Evolutionary conservation across 1,139 yeast genomes (phyloP), one percentile per base, ranked within the genome.

Genomic region (Yamadazyma membranifaciens): DNA sequence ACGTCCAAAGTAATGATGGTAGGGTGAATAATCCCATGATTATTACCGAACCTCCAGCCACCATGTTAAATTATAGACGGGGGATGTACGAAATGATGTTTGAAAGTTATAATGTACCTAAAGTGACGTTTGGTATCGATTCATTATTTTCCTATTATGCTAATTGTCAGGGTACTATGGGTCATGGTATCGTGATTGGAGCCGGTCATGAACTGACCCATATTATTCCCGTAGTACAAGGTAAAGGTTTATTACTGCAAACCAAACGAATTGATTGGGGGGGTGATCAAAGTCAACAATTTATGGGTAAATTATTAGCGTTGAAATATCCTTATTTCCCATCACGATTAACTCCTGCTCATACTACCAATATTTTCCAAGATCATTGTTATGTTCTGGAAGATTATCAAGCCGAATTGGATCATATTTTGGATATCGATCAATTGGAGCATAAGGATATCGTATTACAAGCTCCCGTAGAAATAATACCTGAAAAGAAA

Each of bases 301-400:
- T 74, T 51, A 62, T 92, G 57, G 78, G 75, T 44, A 76, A 72
- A 49, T 70, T 86, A 27, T 63, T 94, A 37, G 73, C 82, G 1
- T 69, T 94, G 55, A 94, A 94, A 57, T 94, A 94, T 61, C 98
- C 98, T 0, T 83, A 83, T 52, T 92, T 89, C 58, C 98, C 98
- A 3, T 67, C 86, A 2, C 84, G 81, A 50, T 65, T 92, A 40
- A 73, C 81, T 7, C 64, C 67, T 10, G 67, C 73, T 41, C 95
- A 92, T 56, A 75, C 85, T 4, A 79, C 84, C 31, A 67, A 77
- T 44, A 62, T 92, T 55, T 75, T 89, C 39, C 78, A 83, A 36
- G 87, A 88, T 48, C 85, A 76, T 61, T 87, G 96, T 54, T 89
- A 87, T 55, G 80, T 89, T 2, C 81, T 95, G 40, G 65, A 63